Base-by-base conservation (phyloP, 2,329 filamentous ascomycete species). In the Coleophoma cylindrospora region DNA sequence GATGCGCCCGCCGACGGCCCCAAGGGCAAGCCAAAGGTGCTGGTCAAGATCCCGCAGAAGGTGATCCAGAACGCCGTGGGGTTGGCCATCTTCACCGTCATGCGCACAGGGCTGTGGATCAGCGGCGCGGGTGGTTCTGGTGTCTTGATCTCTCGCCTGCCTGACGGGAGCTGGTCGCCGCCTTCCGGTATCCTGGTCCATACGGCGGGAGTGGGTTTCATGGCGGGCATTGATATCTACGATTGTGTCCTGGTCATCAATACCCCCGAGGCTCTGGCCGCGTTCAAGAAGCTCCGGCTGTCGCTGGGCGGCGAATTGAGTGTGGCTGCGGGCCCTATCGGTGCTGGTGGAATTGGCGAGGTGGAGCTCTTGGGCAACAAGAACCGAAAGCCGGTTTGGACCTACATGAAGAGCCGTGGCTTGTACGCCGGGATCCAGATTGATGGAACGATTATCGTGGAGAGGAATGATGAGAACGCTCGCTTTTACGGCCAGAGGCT, bases 181-280 rank as follows among this genome's bases (percentile, higher is more conserved):
- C 92, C 92, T 0, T 94, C 89, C 0, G 91, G 89, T 43, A 89
- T 97, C 56, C 80, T 96, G 72, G 77, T 96, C 44, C 91, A 97
- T 64, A 96, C 92, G 0, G 83, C 89, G 1, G 90, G 87, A 1
- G 77, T 96, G 22, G 92, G 91, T 21, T 96, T 96, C 64, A 80
- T 95, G 51, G 85, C 91, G 4, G 92, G 91, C 1, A 87, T 96
- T 43, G 92, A 97, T 64, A 90, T 96, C 38, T 97, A 96, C 73
- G 92, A 97, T 66, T 96, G 91, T 63, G 87, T 96, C 10, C 79
- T 96, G 9, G 87, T 96, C 36, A 91, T 96, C 66, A 96, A 95
- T 70, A 90, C 86, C 37, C 81, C 87, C 38, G 79, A 89, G 52
- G 90, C 91, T 2, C 72, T 96, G 44, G 87, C 95, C 58, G 83